Evolutionary conservation across 495 filamentous ascomycete genomes (phyloP).

Genomic region (Cercophora samala): DNA sequence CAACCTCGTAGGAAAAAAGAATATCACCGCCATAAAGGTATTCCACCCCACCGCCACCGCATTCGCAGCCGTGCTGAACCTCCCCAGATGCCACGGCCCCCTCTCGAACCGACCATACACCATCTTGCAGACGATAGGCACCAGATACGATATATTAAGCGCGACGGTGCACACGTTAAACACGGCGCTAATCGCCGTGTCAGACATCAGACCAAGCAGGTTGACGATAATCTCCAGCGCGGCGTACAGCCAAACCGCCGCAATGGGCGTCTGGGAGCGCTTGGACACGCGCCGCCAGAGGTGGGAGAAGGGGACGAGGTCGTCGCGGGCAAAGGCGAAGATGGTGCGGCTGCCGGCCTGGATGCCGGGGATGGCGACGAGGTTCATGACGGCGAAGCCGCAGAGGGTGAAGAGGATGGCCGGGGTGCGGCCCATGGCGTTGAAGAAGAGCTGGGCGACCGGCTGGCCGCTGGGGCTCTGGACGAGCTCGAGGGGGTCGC

Average conservation of each 20-base stretch:
- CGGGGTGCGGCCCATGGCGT: constrained; percentile 55
- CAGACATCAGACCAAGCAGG: constrained; percentile 59
- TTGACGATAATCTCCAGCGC: constrained; percentile 58
- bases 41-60: constrained; percentile 57
- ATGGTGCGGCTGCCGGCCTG: constrained; percentile 60
- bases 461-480: constrained; percentile 51
- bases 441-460: constrained; percentile 62
- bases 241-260: constrained; percentile 59
- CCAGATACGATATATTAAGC: constrained; percentile 60
- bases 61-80: constrained; percentile 46
- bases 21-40: constrained; percentile 57
- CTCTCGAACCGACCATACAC: constrained; percentile 53
- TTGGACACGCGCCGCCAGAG: constrained; percentile 54
- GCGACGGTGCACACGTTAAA: constrained; percentile 64
- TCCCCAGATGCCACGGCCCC: constrained; percentile 60
- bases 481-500: constrained; percentile 47
- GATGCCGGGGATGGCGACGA: constrained; percentile 60
- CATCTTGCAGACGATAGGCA: constrained; percentile 61
- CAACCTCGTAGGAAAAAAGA: constrained; percentile 55
- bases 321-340: constrained; percentile 61
- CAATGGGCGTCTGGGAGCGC: constrained; percentile 56
- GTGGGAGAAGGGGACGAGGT: constrained; percentile 52
- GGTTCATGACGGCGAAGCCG: constrained; percentile 56
- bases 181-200: constrained; percentile 58
- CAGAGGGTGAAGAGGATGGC: constrained; percentile 60